Conservation (phyloP, 495 filamentous ascomycete genomes). For the Xylaria flabelliformis region DNA sequence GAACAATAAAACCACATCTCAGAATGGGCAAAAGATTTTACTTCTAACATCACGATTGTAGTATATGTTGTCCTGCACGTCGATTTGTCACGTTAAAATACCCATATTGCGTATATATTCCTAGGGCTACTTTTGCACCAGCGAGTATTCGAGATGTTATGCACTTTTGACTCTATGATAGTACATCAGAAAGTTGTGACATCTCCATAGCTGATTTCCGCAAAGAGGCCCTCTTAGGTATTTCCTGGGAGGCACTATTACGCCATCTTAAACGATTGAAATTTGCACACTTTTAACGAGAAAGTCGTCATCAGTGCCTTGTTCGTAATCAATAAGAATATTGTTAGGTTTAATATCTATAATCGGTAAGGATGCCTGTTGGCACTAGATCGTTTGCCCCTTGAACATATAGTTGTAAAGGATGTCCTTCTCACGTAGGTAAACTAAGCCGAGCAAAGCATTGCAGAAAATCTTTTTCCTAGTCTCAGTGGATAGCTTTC, state of each 20-base stretch:
- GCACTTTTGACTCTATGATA: not conserved
- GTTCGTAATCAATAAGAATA: conserved; percentile 36
- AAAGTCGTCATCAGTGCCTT: not conserved
- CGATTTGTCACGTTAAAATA: too few relatives aligned
- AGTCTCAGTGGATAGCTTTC: conserved; percentile 10
- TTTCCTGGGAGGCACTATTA: conserved; percentile 24
- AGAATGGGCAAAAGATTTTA: too few relatives aligned
- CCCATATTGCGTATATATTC: too few relatives aligned
- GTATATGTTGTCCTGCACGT: too few relatives aligned
- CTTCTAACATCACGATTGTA: too few relatives aligned
- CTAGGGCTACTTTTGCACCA: too few relatives aligned
- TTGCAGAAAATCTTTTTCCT: conserved; percentile 25
- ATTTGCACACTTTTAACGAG: conserved; percentile 31
- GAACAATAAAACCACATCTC: too few relatives aligned
- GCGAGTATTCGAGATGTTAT: not conserved
- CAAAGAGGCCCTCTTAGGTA: too few relatives aligned
- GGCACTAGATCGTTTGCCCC: not conserved
- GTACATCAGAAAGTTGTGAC: not conserved
- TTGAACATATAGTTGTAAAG: conserved; percentile 6
- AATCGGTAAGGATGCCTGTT: not conserved
- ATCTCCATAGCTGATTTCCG: too few relatives aligned
- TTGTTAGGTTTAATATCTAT: conserved; percentile 41
- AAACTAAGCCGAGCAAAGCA: conserved; percentile 18
- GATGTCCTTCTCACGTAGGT: conserved; percentile 25
- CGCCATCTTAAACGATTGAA: conserved; percentile 29